Percentiles rank a stretch among this genome's conserved stretches.
Evolutionary conservation across 805 yeast species (phyloP).

Genomic region (Suhomyces pyralidae): DNA sequence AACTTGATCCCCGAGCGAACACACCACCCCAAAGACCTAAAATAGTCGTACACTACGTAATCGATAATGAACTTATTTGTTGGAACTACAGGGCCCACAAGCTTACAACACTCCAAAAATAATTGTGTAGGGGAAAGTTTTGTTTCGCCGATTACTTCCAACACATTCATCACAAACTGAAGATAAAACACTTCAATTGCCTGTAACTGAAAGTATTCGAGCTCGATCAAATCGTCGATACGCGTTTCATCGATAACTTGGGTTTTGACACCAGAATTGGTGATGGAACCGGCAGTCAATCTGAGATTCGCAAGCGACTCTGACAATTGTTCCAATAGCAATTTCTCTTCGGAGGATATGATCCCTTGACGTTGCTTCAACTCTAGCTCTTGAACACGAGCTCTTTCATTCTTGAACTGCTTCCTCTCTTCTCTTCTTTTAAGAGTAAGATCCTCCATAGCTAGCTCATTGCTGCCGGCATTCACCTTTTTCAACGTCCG

Average conservation of each 20-base stretch:
- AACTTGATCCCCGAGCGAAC: slow-evolving; percentile 88
- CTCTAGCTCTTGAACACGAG: slow-evolving; percentile 50
- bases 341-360: slow-evolving; percentile 7
- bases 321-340: slow-evolving; percentile 7
- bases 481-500: slow-evolving; percentile 55
- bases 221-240: slow-evolving; percentile 17
- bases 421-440: slow-evolving; percentile 68
- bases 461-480: slow-evolving; percentile 33
- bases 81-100: not conserved
- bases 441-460: slow-evolving; percentile 76
- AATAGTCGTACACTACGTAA: slow-evolving; percentile 82
- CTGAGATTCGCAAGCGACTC: slow-evolving; percentile 6
- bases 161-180: slow-evolving; percentile 50
- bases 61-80: slow-evolving; percentile 41
- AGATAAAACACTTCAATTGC: slow-evolving; percentile 76
- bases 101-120: slow-evolving; percentile 23
- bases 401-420: slow-evolving; percentile 67
- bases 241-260: not conserved
- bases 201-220: slow-evolving; percentile 64
- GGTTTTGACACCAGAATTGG: not conserved
- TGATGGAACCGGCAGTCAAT: not conserved
- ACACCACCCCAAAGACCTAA: slow-evolving; percentile 91
- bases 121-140: slow-evolving; percentile 18
- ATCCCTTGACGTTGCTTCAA: slow-evolving; percentile 32
- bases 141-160: slow-evolving; percentile 30